phyloP scores from a whole-genome alignment of 257 asterid genomes.

The Nyctanthes arbortristis region DNA sequence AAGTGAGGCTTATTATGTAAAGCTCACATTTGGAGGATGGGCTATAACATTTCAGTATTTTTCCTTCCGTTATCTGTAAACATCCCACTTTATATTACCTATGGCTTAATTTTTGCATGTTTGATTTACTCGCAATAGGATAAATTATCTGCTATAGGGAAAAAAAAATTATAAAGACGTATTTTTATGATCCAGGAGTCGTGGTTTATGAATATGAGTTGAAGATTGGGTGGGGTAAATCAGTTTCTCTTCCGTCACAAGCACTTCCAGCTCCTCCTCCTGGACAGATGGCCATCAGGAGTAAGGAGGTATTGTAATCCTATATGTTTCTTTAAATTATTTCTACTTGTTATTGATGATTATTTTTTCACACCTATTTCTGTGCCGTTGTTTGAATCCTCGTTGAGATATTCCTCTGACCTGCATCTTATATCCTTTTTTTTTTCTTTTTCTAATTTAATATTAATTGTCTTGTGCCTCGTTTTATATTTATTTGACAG shows the following conservation, averaged over 20 bases:
- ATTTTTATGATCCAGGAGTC: conserved; percentile 59
- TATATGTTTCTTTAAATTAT: too few relatives aligned
- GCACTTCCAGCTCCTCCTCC: conserved; percentile 99
- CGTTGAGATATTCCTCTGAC: neutral
- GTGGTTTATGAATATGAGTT: conserved; percentile 91
- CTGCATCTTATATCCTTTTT: neutral
- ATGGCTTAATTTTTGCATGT: neutral
- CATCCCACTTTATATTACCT: neutral
- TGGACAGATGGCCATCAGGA: conserved; percentile 97
- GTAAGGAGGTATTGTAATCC: conserved; percentile 99
- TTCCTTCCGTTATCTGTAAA: neutral
- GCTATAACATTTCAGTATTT: neutral
- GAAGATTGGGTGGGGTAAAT: conserved; percentile 98
- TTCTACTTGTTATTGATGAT: too few relatives aligned
- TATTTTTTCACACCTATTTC: neutral
- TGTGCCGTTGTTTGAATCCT: neutral
- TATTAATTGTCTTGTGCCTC: neutral
- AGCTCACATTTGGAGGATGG: neutral
- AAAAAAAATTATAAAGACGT: neutral
- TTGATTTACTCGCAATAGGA: neutral
- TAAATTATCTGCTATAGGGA: neutral
- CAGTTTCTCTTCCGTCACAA: conserved; percentile 96
- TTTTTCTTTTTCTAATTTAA: neutral
- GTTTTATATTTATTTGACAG: conserved; percentile 40
- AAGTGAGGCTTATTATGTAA: neutral